Evolutionary conservation across 495 filamentous ascomycete genomes (phyloP).

Genomic region (Hypoxylon perforatum): DNA sequence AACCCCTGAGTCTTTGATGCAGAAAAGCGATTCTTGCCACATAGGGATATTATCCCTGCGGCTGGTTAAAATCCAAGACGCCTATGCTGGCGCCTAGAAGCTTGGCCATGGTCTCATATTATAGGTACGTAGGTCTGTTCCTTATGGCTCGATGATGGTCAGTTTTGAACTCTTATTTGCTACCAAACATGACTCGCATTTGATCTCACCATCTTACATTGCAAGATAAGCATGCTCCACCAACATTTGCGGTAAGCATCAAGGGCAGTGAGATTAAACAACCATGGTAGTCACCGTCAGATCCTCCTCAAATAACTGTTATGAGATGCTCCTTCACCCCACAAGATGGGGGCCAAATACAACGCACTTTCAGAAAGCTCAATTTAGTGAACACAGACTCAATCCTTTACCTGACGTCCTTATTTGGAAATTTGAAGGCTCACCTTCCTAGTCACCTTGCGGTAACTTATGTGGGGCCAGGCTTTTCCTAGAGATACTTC

Average conservation of each 20-base stretch:
- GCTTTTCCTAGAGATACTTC: not conserved
- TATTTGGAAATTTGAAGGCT: not conserved
- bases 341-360: not conserved
- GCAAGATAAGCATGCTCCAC: not conserved
- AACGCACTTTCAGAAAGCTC: not conserved
- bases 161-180: not conserved
- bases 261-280: not conserved
- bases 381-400: not conserved
- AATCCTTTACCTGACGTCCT: not conserved
- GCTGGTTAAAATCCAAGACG: constrained; percentile 1
- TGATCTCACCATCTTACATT: not conserved
- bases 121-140: not conserved
- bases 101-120: not conserved
- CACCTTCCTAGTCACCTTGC: not conserved
- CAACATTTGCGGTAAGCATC: not conserved
- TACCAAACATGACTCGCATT: not conserved
- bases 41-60: constrained; percentile 9
- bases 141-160: constrained; percentile 2
- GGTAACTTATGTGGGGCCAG: not conserved
- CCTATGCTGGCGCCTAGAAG: not conserved
- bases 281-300: not conserved
- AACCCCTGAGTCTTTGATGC: not conserved
- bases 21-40: not conserved
- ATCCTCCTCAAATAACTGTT: not conserved
- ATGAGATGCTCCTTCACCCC: not conserved